Conservation (phyloP, 306 rosid species). For the Castanea sativa region DNA sequence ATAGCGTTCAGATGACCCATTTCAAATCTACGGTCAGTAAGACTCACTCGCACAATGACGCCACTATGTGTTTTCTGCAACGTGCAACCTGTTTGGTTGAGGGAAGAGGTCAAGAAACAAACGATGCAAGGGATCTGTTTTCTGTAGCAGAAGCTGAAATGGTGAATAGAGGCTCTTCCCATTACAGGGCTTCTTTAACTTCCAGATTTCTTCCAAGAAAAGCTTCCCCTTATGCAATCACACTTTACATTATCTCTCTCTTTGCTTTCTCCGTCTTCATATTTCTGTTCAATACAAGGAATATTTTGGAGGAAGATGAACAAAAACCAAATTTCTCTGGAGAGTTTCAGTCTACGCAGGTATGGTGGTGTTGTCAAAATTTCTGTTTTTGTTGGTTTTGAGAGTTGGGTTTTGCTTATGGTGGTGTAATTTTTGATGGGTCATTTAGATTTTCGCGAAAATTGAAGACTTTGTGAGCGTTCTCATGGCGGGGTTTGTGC, state of each 20-base stretch:
- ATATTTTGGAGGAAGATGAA: conserved; percentile 38
- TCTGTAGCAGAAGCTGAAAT: conserved; percentile 27
- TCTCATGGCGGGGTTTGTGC: not conserved
- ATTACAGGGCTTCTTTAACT: conserved; percentile 19
- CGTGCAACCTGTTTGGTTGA: not conserved
- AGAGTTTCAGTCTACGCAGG: conserved; percentile 43
- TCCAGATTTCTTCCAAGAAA: conserved; percentile 41
- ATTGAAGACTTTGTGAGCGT: not conserved
- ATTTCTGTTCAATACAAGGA: conserved; percentile 52
- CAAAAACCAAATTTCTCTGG: conserved; percentile 17
- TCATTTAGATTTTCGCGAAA: not conserved
- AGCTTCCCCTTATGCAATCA: conserved; percentile 31
- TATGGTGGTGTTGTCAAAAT: conserved; percentile 4
- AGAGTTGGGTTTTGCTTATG: not conserved
- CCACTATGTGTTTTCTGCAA: not conserved
- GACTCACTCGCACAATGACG: not conserved
- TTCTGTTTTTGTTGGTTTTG: not conserved
- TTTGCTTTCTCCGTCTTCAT: conserved; percentile 53
- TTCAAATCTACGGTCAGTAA: no score
- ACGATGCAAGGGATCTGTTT: conserved; percentile 7
- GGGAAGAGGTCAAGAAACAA: not conserved
- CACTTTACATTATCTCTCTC: conserved; percentile 45
- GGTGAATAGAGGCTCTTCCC: conserved; percentile 50
- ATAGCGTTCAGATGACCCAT: no score
- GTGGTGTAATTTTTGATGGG: conserved; percentile 3